Percentiles rank a stretch among this genome's conserved stretches.
Conservation (phyloP, 1,284 basidiomycete genomes). For the Paramarasmius palmivorus region DNA sequence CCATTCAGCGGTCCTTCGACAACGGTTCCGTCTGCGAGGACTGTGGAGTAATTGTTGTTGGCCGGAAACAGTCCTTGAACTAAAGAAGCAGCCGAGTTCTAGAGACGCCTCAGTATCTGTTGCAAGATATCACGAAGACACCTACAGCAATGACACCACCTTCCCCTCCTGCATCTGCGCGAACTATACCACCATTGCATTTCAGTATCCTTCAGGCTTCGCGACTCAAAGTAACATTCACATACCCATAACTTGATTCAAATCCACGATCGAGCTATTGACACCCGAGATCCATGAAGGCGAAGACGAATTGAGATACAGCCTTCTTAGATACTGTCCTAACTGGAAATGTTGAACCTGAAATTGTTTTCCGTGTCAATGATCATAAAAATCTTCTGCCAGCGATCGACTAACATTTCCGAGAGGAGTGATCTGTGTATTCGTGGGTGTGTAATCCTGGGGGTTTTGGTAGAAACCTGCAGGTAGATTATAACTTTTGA, state of each 20-base stretch:
- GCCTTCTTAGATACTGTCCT: constrained; percentile 58
- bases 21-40: constrained; percentile 72
- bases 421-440: constrained; percentile 74
- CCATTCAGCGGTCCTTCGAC: constrained; percentile 69
- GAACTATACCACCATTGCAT: constrained; percentile 37
- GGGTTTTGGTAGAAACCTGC: constrained; percentile 66
- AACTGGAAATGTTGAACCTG: constrained; percentile 69
- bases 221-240: background rate
- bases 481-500: background rate
- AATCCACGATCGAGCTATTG: constrained; percentile 52
- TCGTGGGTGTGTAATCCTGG: constrained; percentile 60
- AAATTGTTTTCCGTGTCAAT: constrained; percentile 13
- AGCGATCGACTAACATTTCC: constrained; percentile 64
- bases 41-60: constrained; percentile 49
- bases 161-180: constrained; percentile 79
- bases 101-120: background rate
- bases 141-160: constrained; percentile 67
- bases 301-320: constrained; percentile 64
- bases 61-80: constrained; percentile 75
- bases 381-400: no score
- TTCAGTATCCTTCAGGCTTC: background rate
- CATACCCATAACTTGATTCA: constrained; percentile 37
- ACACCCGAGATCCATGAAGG: constrained; percentile 61
- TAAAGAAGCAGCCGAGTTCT: constrained; percentile 59
- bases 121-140: background rate